Conservation (phyloP, 1,284 basidiomycete species). For the Ustilago curta region DNA sequence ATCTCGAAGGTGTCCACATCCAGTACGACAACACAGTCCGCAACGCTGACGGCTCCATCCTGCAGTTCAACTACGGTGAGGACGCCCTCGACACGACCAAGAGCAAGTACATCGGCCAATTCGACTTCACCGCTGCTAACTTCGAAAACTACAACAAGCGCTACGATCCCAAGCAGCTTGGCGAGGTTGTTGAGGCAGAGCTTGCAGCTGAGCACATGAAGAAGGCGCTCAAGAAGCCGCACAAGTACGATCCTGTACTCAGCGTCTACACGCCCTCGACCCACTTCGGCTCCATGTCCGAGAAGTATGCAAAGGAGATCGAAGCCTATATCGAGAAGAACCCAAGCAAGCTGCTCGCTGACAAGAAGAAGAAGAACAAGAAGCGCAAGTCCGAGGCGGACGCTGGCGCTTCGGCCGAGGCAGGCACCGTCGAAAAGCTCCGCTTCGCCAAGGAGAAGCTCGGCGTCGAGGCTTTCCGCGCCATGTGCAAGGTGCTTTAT, state of each 20-base stretch:
- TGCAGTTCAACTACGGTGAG: conserved; percentile 98
- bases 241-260: conserved; percentile 83
- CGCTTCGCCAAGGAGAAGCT: conserved; percentile 71
- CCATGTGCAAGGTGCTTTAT: conserved; percentile 67
- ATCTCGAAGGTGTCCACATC: conserved; percentile 93
- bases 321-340: conserved; percentile 85
- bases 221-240: conserved; percentile 83
- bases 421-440: conserved; percentile 66
- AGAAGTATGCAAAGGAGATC: conserved; percentile 86
- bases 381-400: conserved; percentile 65
- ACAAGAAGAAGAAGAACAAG: conserved; percentile 72
- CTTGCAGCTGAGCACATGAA: conserved; percentile 84
- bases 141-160: conserved; percentile 82
- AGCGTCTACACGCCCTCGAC: conserved; percentile 82
- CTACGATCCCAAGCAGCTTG: conserved; percentile 75
- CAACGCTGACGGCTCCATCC: conserved; percentile 89
- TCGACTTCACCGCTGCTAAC: conserved; percentile 93
- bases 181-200: conserved; percentile 76
- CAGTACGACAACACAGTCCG: conserved; percentile 99
- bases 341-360: conserved; percentile 79
- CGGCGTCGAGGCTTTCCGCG: conserved; percentile 61
- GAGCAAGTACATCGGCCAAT: conserved; percentile 76
- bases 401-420: conserved; percentile 59
- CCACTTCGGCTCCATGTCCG: conserved; percentile 90
- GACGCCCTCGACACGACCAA: conserved; percentile 97